phyloP scores from a whole-genome alignment of 805 yeast species.

The Lipomyces chichibuensis region DNA sequence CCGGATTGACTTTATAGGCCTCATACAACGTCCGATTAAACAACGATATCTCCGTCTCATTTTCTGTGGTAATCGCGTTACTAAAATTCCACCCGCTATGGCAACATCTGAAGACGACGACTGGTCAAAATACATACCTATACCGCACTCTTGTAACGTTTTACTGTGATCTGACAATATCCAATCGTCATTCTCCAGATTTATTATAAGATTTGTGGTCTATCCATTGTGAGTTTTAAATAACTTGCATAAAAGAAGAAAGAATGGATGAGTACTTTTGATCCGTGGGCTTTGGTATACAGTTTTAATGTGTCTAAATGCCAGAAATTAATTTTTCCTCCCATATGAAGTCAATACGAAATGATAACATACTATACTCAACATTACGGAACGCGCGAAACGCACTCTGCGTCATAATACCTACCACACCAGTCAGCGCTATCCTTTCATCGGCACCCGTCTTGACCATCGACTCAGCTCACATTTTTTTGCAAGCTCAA shows the following conservation, averaged over 20 bases:
- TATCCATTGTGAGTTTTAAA: background rate
- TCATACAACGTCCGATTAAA: slow-evolving; percentile 70
- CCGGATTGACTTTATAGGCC: slow-evolving; percentile 77
- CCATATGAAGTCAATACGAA: background rate
- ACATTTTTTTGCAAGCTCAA: slow-evolving; percentile 53
- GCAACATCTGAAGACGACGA: slow-evolving; percentile 31
- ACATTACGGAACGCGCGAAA: slow-evolving; percentile 83
- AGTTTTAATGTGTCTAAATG: slow-evolving; percentile 57
- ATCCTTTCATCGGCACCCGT: background rate
- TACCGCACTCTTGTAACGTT: slow-evolving; percentile 56
- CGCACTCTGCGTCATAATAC: slow-evolving; percentile 61
- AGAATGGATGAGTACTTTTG: slow-evolving; percentile 54
- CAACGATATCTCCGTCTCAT: slow-evolving; percentile 90
- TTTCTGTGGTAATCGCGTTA: slow-evolving; percentile 49
- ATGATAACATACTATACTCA: slow-evolving; percentile 37
- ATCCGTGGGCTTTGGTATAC: slow-evolving; percentile 92
- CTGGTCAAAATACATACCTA: slow-evolving; percentile 38
- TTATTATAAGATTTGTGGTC: slow-evolving; percentile 88
- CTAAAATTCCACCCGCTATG: slow-evolving; percentile 42
- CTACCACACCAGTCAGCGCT: slow-evolving; percentile 21
- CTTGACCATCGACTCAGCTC: background rate
- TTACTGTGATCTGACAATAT: slow-evolving; percentile 52
- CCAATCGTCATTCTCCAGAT: slow-evolving; percentile 84
- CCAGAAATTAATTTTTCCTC: background rate
- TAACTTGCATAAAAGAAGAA: background rate